These are phyloP conservation scores for Colletotrichum sp. DNA, from an alignment of 2,329 filamentous ascomycete species.

Conservation along the genomic window DNA sequence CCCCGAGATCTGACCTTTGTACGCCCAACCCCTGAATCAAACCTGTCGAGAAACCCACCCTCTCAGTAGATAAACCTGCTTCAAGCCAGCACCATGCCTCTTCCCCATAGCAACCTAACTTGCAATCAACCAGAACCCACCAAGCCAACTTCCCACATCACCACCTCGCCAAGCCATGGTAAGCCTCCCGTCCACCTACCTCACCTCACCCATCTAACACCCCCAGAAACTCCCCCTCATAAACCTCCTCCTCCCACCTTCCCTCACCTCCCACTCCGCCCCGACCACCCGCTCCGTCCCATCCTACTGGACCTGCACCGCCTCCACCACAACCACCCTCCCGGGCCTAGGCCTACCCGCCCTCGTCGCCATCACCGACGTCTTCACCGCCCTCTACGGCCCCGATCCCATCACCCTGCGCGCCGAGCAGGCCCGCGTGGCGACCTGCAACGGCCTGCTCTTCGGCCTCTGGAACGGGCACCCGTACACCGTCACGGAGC, in stretches of 20 bases:
- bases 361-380: not conserved
- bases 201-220: not conserved
- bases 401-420: not conserved
- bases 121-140: not conserved
- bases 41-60: not conserved
- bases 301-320: not conserved
- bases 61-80: not conserved
- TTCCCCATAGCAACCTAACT: too few relatives aligned
- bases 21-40: not conserved
- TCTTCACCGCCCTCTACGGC: not conserved
- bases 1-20: not conserved
- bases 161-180: not conserved
- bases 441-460: not conserved
- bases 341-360: not conserved
- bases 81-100: not conserved
- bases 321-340: not conserved
- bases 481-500: not conserved
- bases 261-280: not conserved
- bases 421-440: not conserved
- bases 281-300: not conserved
- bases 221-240: not conserved
- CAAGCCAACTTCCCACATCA: not conserved
- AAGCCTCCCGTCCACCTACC: not conserved
- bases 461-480: conserved; percentile 15
- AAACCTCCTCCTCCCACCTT: not conserved